Evolutionary conservation across 768 basidiomycete genomes (phyloP).

Genomic region (Agrocybe praecox): DNA sequence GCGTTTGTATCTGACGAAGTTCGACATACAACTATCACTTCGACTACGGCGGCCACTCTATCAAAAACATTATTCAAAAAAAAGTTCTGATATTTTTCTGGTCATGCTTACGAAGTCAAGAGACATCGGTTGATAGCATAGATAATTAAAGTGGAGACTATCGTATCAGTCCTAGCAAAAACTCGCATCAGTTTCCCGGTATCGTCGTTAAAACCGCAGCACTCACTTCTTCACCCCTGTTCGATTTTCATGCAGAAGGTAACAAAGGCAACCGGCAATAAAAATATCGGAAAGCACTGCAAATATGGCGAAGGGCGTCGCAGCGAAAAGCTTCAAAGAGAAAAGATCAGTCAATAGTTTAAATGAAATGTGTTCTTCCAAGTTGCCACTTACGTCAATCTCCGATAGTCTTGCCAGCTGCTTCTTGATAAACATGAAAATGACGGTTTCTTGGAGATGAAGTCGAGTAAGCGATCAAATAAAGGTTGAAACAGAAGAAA

Average conservation of each 20-base stretch:
- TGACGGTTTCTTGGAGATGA: conserved; percentile 30
- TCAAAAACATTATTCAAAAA: not conserved
- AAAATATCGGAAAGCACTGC: conserved; percentile 47
- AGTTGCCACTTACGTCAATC: conserved; percentile 32
- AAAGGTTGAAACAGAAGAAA: not conserved
- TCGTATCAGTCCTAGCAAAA: conserved; percentile 36
- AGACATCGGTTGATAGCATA: conserved; percentile 54
- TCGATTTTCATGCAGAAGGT: conserved; percentile 41
- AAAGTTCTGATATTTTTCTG: not conserved
- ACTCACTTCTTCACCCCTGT: conserved; percentile 36
- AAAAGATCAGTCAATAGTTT: no score
- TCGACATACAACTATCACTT: conserved; percentile 37
- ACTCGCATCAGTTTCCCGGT: not conserved
- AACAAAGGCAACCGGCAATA: conserved; percentile 43
- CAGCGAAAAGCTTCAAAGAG: conserved; percentile 34
- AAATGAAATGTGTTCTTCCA: no score
- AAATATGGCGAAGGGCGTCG: conserved; percentile 44
- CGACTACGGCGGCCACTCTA: conserved; percentile 37
- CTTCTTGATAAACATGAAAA: conserved; percentile 37
- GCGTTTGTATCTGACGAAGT: not conserved
- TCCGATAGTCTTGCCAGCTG: conserved; percentile 32
- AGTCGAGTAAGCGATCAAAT: not conserved
- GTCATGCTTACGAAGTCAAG: conserved; percentile 42
- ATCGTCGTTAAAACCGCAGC: not conserved
- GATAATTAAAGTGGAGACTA: conserved; percentile 45